Conservation (phyloP, 345 rosid species). For the Gossypium stocksii region DNA sequence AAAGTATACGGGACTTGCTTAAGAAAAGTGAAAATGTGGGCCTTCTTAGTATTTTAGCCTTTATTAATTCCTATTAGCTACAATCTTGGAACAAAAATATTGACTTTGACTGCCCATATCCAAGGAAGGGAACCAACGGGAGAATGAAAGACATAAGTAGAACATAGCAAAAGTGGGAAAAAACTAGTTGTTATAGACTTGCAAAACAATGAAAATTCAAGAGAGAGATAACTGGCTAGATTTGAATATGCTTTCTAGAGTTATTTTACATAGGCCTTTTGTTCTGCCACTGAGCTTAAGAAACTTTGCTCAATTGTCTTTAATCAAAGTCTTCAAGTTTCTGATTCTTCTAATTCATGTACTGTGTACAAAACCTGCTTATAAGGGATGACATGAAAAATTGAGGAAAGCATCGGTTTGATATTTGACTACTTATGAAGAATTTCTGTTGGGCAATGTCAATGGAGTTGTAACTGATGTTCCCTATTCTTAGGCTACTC, state of each 20-base stretch:
- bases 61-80: not conserved
- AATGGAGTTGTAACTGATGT: not conserved
- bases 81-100: too few relatives aligned
- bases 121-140: not conserved
- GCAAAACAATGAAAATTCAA: not conserved
- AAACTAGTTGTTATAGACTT: not conserved
- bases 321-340: not conserved
- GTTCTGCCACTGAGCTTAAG: conserved; percentile 7
- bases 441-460: not conserved
- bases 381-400: not conserved
- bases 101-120: not conserved
- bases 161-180: not conserved
- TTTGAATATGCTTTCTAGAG: not conserved
- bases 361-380: not conserved
- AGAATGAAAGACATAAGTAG: not conserved
- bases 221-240: not conserved
- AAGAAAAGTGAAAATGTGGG: not conserved
- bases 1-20: not conserved
- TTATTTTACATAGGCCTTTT: not conserved
- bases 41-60: not conserved
- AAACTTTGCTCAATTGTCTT: not conserved
- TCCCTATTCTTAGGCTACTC: not conserved
- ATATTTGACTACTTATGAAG: not conserved
- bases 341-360: not conserved
- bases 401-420: not conserved